Percentiles rank a stretch among this genome's conserved stretches.
Conservation (phyloP, 345 rosid genomes). For the Arabidopsis arenosa region DNA sequence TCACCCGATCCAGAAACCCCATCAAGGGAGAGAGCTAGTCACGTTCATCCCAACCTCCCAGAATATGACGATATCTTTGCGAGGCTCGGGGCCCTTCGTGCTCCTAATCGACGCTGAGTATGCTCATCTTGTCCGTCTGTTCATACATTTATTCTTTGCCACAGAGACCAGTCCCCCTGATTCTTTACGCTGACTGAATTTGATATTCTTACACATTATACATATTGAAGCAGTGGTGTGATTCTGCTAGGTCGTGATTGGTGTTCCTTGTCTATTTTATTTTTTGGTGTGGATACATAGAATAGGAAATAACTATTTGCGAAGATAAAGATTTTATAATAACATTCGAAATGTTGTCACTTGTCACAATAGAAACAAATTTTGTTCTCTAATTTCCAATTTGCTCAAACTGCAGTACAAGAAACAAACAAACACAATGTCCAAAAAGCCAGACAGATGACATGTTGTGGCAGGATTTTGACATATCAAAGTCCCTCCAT, state of each 20-base stretch:
- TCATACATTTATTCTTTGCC: conserved; percentile 32
- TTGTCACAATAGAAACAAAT: conserved; percentile 8
- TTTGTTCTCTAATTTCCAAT: conserved; percentile 14
- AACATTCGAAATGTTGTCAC: conserved; percentile 9
- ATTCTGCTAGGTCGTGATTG: conserved; percentile 23
- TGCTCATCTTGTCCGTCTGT: conserved; percentile 9
- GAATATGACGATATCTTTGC: conserved; percentile 71
- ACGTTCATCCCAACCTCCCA: conserved; percentile 94
- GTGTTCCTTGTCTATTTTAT: background rate
- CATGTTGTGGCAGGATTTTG: background rate
- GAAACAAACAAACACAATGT: conserved; percentile 31
- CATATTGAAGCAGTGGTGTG: conserved; percentile 26
- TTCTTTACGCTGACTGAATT: conserved; percentile 32
- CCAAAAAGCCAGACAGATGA: conserved; percentile 21
- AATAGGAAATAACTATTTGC: conserved; percentile 9
- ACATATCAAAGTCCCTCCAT: conserved; percentile 1
- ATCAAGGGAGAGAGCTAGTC: conserved; percentile 55
- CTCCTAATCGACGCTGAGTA: conserved; percentile 38
- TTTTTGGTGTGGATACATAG: conserved; percentile 16
- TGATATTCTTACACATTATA: conserved; percentile 24
- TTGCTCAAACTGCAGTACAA: conserved; percentile 17
- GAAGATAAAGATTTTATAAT: conserved; percentile 15
- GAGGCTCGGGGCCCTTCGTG: conserved; percentile 58
- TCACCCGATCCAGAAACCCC: conserved; percentile 47
- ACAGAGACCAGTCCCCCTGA: conserved; percentile 20